Evolutionary conservation across 495 filamentous ascomycete species (phyloP).

Genomic region (Terfezia claveryi): DNA sequence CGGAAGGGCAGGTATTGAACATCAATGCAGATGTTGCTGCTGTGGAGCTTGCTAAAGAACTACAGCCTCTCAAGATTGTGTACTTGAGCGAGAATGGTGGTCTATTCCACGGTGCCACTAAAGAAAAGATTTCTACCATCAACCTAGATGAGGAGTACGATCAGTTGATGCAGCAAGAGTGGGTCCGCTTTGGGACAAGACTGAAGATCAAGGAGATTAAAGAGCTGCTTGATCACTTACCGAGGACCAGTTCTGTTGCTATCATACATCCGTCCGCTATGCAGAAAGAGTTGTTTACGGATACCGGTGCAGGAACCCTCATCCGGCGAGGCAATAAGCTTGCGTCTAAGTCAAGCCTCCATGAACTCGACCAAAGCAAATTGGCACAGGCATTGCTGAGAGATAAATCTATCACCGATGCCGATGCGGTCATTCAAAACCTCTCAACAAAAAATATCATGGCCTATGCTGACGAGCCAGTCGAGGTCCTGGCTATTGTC

Average conservation of each 20-base stretch:
- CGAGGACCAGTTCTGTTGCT: constrained; percentile 80
- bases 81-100: constrained; percentile 97
- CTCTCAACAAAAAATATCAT: constrained; percentile 42
- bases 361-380: constrained; percentile 58
- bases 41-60: constrained; percentile 66
- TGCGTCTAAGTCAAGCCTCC: constrained; percentile 45
- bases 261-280: constrained; percentile 91
- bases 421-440: background rate
- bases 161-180: constrained; percentile 79
- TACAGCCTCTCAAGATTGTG: constrained; percentile 93
- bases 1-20: constrained; percentile 84
- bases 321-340: constrained; percentile 88
- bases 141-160: constrained; percentile 97
- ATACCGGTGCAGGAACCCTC: constrained; percentile 84
- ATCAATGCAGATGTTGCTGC: constrained; percentile 96
- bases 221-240: constrained; percentile 66
- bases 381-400: constrained; percentile 68
- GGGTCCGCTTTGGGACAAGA: constrained; percentile 88
- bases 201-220: constrained; percentile 99
- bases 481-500: constrained; percentile 89
- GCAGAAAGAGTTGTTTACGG: constrained; percentile 90
- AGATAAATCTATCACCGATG: constrained; percentile 25
- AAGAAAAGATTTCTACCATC: constrained; percentile 90
- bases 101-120: constrained; percentile 76
- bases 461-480: constrained; percentile 87